Base-by-base conservation (phyloP, 495 filamentous ascomycete genomes). In the Aspergillus sparsus region DNA sequence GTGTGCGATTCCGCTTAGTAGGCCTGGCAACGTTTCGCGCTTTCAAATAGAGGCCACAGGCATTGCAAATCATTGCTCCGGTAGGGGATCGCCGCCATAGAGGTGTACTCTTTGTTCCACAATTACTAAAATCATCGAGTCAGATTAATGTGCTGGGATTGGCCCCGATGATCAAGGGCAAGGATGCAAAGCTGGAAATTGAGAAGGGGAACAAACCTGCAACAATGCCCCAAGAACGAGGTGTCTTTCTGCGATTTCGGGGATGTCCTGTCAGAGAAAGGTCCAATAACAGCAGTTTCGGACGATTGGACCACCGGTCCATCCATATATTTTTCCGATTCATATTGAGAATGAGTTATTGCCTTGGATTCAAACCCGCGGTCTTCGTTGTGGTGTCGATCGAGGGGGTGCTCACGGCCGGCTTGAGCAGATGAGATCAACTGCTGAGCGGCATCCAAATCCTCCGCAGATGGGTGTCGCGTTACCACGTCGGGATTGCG, bases 11-110 rank as follows among this genome's bases (percentile, higher is more conserved):
- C 53, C 96, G 79, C 71, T 92, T 96, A 3, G 89, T 92, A 3
- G 94, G 94, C 42, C 94, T 87, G 60, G 87, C 83, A 58, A 91
- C 87, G 68, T 99, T 98, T 45, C 94, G 85, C 18, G 92, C 92
- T 71, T 98, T 99, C 49, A 89, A 76, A 71, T 99, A 99, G 7
- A 99, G 82, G 21, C 94, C 94, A 68, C 94, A 99, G 11, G 94
- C 94, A 75, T 99, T 99, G 76, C 94, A 99, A 41, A 99, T 98
- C 51, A 91, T 96, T 46, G 90, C 87, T 42, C 94, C 94, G 53
- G 90, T 87, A 0, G 93, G 95, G 2, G 93, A 96, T 58, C 94
- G 85, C 61, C 94, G 85, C 94, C 94, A 99, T 52, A 99, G 81
- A 32, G 94, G 94, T 12, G 94, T 99, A 64, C 85, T 87, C 39